These are phyloP conservation scores for Pleurotus giganteus DNA, from an alignment of 768 basidiomycete genomes.

Conservation along the genomic window DNA sequence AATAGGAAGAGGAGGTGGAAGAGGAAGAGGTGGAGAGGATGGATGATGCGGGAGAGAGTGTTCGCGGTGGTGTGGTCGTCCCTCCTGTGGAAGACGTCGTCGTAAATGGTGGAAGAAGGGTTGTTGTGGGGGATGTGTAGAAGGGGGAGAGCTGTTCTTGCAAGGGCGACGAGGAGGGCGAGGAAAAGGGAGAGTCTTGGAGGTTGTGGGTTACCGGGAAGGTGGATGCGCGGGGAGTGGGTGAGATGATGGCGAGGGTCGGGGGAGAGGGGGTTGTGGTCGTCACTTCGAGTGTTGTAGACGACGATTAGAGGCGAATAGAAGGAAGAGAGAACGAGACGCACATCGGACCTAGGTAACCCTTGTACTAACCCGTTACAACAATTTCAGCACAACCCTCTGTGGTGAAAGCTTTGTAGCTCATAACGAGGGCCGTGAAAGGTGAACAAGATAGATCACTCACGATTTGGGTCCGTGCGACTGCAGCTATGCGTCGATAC, in stretches of 20 bases:
- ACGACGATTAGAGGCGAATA: constrained; percentile 11
- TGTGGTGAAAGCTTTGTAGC: too few relatives aligned
- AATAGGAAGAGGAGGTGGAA: constrained; percentile 13
- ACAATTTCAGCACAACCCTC: too few relatives aligned
- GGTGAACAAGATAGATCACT: too few relatives aligned
- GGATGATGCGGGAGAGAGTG: constrained; percentile 43
- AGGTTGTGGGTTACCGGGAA: constrained; percentile 63
- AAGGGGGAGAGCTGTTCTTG: constrained; percentile 59
- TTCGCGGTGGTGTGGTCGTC: constrained; percentile 30
- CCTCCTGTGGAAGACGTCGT: too few relatives aligned
- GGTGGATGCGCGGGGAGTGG: constrained; percentile 69
- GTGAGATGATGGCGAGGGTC: constrained; percentile 59
- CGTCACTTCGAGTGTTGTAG: constrained; percentile 71
- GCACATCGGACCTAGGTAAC: constrained; percentile 58
- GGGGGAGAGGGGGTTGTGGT: constrained; percentile 58
- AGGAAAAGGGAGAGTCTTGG: constrained; percentile 65
- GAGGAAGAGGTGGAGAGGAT: constrained; percentile 34
- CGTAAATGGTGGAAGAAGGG: constrained; percentile 22
- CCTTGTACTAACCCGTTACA: too few relatives aligned
- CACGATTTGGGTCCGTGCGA: too few relatives aligned
- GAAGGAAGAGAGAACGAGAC: constrained; percentile 18
- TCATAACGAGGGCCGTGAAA: too few relatives aligned
- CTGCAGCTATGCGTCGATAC: too few relatives aligned
- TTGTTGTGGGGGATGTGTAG: constrained; percentile 39
- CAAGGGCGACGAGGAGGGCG: constrained; percentile 62